Evolutionary conservation across 2,329 filamentous ascomycete genomes (phyloP).

Genomic region (Trichoderma sp.): DNA sequence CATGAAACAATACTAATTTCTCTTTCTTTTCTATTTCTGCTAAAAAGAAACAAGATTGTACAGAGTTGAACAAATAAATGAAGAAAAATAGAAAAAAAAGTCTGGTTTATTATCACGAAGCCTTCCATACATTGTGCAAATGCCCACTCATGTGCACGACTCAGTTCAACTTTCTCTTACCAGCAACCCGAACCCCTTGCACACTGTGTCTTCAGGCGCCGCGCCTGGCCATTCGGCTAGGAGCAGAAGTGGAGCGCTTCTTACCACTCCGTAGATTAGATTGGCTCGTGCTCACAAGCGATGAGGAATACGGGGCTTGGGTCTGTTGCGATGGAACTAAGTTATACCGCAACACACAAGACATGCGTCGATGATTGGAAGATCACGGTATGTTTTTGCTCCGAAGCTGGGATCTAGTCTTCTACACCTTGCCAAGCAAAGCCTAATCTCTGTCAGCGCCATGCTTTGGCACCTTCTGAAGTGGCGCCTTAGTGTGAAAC

Average conservation of each 20-base stretch:
- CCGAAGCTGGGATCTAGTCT: not conserved
- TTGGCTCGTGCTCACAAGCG: conserved; percentile 2
- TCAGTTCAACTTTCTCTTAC: not conserved
- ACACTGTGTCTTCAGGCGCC: not conserved
- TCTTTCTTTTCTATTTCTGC: too few species aligned
- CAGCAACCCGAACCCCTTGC: not conserved
- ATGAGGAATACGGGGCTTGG: not conserved
- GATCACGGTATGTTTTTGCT: not conserved
- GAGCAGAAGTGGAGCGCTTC: conserved; percentile 3
- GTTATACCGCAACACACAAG: not conserved
- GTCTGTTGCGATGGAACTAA: not conserved
- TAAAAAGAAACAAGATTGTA: too few species aligned
- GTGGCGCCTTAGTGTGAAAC: not conserved
- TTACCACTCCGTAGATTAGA: not conserved
- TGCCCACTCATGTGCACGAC: not conserved
- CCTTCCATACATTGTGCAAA: not conserved
- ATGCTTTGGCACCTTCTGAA: not conserved
- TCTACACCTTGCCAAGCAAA: conserved; percentile 1
- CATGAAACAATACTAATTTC: too few species aligned
- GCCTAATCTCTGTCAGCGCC: not conserved
- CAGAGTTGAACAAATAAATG: not conserved
- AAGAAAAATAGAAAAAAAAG: too few species aligned
- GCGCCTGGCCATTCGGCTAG: not conserved
- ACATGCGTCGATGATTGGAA: not conserved
- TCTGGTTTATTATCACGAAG: not conserved